phyloP scores from a whole-genome alignment of 2,329 filamentous ascomycete species.

The Paraphaeosphaeria minitans region DNA sequence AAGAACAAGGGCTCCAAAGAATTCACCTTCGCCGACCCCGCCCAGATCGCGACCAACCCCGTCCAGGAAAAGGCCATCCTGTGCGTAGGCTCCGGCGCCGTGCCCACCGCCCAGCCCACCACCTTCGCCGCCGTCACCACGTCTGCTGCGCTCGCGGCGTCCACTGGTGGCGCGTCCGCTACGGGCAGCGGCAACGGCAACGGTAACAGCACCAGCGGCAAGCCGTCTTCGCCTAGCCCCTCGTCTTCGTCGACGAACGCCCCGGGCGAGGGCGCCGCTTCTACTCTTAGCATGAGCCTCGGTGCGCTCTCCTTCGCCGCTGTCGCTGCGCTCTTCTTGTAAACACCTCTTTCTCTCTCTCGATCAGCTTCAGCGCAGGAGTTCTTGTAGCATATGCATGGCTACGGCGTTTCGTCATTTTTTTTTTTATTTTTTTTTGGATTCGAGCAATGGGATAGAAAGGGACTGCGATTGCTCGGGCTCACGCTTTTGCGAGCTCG shows the following conservation, averaged over 20 bases:
- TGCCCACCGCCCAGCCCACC: constrained; percentile 7
- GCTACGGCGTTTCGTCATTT: constrained; percentile 2
- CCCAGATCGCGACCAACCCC: constrained; percentile 33
- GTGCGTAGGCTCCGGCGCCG: constrained; percentile 14
- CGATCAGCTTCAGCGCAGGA: background rate
- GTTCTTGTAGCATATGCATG: constrained; percentile 5
- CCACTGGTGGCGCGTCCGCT: constrained; percentile 5
- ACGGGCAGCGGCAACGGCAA: constrained; percentile 7
- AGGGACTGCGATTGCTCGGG: constrained; percentile 4
- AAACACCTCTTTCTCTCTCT: background rate
- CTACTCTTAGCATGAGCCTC: constrained; percentile 11
- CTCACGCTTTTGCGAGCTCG: no score
- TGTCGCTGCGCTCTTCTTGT: constrained; percentile 11
- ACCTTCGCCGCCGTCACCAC: constrained; percentile 11
- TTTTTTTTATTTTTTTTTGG: background rate
- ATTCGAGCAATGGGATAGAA: background rate
- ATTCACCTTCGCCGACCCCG: constrained; percentile 25
- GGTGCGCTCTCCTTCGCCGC: constrained; percentile 10
- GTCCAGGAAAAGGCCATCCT: constrained; percentile 23
- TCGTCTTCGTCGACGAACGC: background rate
- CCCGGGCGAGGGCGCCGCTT: background rate
- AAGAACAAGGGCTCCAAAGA: constrained; percentile 21
- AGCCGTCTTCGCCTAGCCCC: constrained; percentile 3
- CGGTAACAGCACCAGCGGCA: constrained; percentile 9
- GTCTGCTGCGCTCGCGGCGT: constrained; percentile 4